A percentile compares a stretch with the other conserved stretches of the same genome.
phyloP scores from a whole-genome alignment of 371 early-diverging fungal genomes.

The Entomophthora muscae region DNA sequence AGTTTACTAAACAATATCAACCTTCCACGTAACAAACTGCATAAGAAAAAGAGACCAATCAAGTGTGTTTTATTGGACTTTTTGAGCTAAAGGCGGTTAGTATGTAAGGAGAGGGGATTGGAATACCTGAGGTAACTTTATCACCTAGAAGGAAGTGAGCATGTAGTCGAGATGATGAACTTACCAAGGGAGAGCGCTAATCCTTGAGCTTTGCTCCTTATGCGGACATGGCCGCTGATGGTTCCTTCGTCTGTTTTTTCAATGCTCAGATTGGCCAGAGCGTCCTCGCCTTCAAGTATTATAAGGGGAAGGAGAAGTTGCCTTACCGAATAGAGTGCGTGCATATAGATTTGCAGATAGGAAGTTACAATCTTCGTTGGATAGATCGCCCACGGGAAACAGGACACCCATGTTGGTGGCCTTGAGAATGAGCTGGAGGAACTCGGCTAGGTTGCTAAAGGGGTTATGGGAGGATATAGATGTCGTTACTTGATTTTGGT shows the following conservation, averaged over 20 bases:
- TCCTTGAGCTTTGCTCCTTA: conserved; percentile 94
- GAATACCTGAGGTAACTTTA: conserved; percentile 1
- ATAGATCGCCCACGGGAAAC: conserved; percentile 80
- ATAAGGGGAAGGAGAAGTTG: not conserved
- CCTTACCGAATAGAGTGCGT: conserved; percentile 69
- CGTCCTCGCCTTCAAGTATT: conserved; percentile 52
- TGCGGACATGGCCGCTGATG: conserved; percentile 89
- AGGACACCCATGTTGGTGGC: conserved; percentile 91
- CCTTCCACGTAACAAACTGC: too few species aligned
- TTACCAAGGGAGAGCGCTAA: conserved; percentile 86
- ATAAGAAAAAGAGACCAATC: too few species aligned
- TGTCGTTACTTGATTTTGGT: conserved; percentile 26
- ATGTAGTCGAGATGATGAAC: conserved; percentile 22
- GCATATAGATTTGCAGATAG: conserved; percentile 93
- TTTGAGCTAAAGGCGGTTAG: not conserved
- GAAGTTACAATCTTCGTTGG: conserved; percentile 81
- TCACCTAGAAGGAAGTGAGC: not conserved
- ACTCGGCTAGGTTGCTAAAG: conserved; percentile 65
- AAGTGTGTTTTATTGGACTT: not conserved
- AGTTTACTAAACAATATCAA: too few species aligned
- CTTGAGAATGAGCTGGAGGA: conserved; percentile 78
- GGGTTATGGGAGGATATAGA: conserved; percentile 14
- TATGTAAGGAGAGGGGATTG: not conserved
- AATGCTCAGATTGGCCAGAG: conserved; percentile 85
- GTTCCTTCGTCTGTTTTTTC: conserved; percentile 53